Evolutionary conservation across 768 basidiomycete genomes (phyloP), one percentile per base, ranked within the genome.

Genomic region (Leccinum subgranulosum): DNA sequence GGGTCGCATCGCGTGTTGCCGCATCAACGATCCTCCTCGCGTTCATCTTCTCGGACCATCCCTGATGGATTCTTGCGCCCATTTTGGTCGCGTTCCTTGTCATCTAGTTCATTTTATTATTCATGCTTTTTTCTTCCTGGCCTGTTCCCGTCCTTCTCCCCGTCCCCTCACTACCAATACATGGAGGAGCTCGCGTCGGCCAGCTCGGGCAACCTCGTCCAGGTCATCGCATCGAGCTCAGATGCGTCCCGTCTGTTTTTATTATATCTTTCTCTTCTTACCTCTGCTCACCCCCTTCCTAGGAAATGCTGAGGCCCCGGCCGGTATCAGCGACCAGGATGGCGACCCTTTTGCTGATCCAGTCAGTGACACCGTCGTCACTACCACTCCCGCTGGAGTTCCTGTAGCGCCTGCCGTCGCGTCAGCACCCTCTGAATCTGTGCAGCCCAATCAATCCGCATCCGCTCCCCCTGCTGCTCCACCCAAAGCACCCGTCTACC

Each of bases 401-500:
- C 48, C 41, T 45, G 50, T 49, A 9, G 14, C 34, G 48, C 3
- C 43, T 4, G 6, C 41, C 14, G 47, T 51, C 10, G n/a, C 28
- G 25, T 15, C 39, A 46, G 29, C 36, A 15, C 21, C 49, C 29
- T 25, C 39, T 1, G 34, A 56, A 1, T 21, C 23, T 8, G 53
- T 45, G 21, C 47, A 49, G 45, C 11, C 36, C 2, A 51, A 57
- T 34, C 51, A 49, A 27, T 9, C 36, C 3, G 49, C 54, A 36
- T 46, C 54, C 6, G 15, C 46, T 9, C 51, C 56, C 11, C 34
- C 64, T 33, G 15, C 58, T 21, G 33, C 34, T 12, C 48, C 62
- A 11, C 58, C 51, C 8, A 62, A 60, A 55, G 66, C 65, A 29
- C 84, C 83, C 14, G 77, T 87, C 55, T 87, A 85, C 74, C 86